phyloP scores from a whole-genome alignment of 257 asterid genomes.

The Primulina huaijiensis region DNA sequence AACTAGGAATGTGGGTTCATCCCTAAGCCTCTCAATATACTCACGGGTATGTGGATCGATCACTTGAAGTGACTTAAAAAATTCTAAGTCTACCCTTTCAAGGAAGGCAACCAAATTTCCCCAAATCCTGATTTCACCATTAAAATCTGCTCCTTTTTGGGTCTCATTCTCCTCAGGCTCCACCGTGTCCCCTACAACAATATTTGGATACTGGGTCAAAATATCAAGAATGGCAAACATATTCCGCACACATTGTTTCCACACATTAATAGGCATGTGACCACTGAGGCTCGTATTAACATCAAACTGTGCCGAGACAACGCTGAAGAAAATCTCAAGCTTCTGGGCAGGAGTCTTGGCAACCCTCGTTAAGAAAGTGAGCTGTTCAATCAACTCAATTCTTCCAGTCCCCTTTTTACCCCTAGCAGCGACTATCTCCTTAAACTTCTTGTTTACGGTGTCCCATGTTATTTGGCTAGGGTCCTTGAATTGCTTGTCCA shows the following conservation, averaged over 20 bases:
- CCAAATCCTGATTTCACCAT: conserved; percentile 81
- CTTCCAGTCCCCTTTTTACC: conserved; percentile 95
- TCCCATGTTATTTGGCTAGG: conserved; percentile 96
- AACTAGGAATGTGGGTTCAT: conserved; percentile 78
- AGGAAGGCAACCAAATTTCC: conserved; percentile 92
- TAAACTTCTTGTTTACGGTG: conserved; percentile 81
- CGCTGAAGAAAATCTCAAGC: conserved; percentile 90
- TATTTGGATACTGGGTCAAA: conserved; percentile 72
- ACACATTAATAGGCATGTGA: conserved; percentile 93
- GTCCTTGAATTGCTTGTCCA: conserved; percentile 86
- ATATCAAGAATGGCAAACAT: conserved; percentile 68
- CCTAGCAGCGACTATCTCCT: conserved; percentile 84
- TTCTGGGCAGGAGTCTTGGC: conserved; percentile 97
- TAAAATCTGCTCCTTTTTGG: conserved; percentile 68
- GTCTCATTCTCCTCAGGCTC: conserved; percentile 94
- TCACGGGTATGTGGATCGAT: conserved; percentile 97
- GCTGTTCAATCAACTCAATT: conserved; percentile 89
- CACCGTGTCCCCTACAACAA: conserved; percentile 85
- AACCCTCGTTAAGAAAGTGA: conserved; percentile 82
- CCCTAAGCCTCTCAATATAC: conserved; percentile 86
- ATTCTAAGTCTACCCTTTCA: conserved; percentile 82
- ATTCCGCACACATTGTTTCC: conserved; percentile 89
- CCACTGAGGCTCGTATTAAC: conserved; percentile 80
- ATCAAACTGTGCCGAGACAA: conserved; percentile 88
- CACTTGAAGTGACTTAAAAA: conserved; percentile 89